Evolutionary conservation across 2,329 filamentous ascomycete genomes (phyloP), one percentile per base, ranked within the genome.

Genomic region (Fonsecaea pedrosoi): DNA sequence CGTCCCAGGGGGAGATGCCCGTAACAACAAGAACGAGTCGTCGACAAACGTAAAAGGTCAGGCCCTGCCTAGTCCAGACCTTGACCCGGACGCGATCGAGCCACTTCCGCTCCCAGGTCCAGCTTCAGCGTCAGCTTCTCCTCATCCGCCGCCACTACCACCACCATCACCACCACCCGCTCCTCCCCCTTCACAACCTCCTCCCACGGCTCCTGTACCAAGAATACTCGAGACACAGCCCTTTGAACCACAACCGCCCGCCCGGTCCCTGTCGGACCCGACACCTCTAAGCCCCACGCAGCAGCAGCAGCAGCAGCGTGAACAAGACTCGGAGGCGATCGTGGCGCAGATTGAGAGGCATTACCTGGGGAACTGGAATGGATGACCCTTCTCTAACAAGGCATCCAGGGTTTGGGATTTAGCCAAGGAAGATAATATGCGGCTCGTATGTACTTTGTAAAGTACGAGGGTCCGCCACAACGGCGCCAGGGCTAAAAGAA

Each of bases 341-440:
- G 38, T 59, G 21, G 56, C 56, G 15, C 18, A 59, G 37, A 59
- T 59, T 10, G 56, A 59, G 56, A 59, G 56, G 25, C 56, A 59
- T 32, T 59, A 59, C 25, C 56, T 59, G n/a, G 56, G 56, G 8
- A 48, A 48, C 21, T 59, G 56, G 56, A 48, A 48, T n/a, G 56
- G 56, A 6, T 59, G 32, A 48, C 35, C 35, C 7, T 25, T 3
- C 25, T 25, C 25, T 25, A 25, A 25, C 25, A 3, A 25, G 25
- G 25, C 1, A 2, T 2, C 25, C 1, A 1, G 21, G 21, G 1
- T 21, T 21, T 21, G 21, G 21, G 21, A 21, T 21, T 21, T 21
- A 21, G 21, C 21, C 21, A 21, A 21, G 21, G 21, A 21, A 21
- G 21, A 21, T 21, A 21, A 21, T 21, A 1, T 21, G 21, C 21